Conservation (phyloP, 768 basidiomycete species). For the Rhizopogon roseolus region DNA sequence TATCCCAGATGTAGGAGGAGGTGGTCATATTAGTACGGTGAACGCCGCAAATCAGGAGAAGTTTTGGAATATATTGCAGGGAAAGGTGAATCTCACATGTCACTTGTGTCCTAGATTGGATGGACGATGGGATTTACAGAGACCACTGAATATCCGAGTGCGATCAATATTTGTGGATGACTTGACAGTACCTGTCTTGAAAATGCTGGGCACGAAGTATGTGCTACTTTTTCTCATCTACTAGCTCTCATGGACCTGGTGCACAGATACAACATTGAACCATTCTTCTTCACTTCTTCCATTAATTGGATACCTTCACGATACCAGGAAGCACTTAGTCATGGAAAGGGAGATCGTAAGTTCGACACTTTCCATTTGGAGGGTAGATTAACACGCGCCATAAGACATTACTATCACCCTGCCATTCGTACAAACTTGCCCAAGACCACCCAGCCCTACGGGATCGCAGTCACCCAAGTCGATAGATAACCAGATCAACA, state of each 20-base stretch:
- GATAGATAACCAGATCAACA: constrained; percentile 35
- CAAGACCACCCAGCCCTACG: constrained; percentile 22
- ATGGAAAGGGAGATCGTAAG: constrained; percentile 49
- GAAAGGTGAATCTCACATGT: constrained; percentile 27
- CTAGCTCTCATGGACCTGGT: neutral
- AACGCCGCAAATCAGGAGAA: constrained; percentile 10
- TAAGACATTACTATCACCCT: constrained; percentile 54
- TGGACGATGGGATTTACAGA: constrained; percentile 18
- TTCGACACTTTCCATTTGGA: neutral
- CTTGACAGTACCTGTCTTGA: constrained; percentile 44
- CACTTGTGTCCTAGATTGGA: neutral
- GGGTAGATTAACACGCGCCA: neutral
- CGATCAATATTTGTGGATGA: constrained; percentile 48
- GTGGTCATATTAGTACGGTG: neutral
- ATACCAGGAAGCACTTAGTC: constrained; percentile 45
- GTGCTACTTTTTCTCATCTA: constrained; percentile 1
- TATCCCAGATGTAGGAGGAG: neutral
- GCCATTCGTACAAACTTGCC: constrained; percentile 47
- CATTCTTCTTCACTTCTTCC: constrained; percentile 62
- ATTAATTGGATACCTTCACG: constrained; percentile 66
- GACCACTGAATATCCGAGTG: constrained; percentile 34
- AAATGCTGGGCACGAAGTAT: constrained; percentile 54
- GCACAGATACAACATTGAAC: constrained; percentile 48
- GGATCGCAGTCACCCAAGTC: constrained; percentile 28
- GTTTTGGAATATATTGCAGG: constrained; percentile 31